Evolutionary conservation across 371 early-diverging fungal species (phyloP).

Genomic region (Actinomortierella ambigua): DNA sequence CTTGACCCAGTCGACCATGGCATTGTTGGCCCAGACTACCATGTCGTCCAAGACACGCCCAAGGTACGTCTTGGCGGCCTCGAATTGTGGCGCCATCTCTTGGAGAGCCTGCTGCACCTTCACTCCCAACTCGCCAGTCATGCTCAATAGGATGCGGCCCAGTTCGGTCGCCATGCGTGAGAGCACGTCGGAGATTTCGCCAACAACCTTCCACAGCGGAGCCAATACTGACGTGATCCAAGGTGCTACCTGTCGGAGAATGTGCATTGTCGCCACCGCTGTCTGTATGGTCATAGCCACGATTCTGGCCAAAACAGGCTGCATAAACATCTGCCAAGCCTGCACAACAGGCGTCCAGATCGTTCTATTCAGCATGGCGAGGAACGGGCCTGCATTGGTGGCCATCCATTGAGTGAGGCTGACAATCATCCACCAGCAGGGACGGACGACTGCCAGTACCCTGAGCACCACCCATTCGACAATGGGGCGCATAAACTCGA

Average conservation of each 20-base stretch:
- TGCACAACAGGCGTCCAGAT: conserved; percentile 9
- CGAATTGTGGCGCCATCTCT: conserved; percentile 21
- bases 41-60: conserved; percentile 21
- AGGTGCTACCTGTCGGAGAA: conserved; percentile 1
- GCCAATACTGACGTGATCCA: conserved; percentile 2
- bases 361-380: conserved; percentile 13
- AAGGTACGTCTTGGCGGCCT: conserved; percentile 17
- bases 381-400: conserved; percentile 4
- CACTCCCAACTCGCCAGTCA: conserved; percentile 19
- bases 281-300: background rate
- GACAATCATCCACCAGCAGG: conserved; percentile 19
- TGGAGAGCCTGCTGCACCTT: conserved; percentile 8
- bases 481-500: conserved; percentile 26
- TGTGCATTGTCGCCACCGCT: background rate
- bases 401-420: conserved; percentile 15
- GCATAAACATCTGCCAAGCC: conserved; percentile 15
- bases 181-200: conserved; percentile 10
- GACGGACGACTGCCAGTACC: conserved; percentile 17
- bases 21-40: conserved; percentile 13
- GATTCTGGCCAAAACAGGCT: conserved; percentile 7
- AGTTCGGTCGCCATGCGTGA: conserved; percentile 5
- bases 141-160: background rate
- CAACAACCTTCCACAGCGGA: conserved; percentile 19
- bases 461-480: conserved; percentile 22
- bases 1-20: conserved; percentile 45